Base-by-base conservation (phyloP, 2,329 filamentous ascomycete species). In the Huntiella bhutanensis region DNA sequence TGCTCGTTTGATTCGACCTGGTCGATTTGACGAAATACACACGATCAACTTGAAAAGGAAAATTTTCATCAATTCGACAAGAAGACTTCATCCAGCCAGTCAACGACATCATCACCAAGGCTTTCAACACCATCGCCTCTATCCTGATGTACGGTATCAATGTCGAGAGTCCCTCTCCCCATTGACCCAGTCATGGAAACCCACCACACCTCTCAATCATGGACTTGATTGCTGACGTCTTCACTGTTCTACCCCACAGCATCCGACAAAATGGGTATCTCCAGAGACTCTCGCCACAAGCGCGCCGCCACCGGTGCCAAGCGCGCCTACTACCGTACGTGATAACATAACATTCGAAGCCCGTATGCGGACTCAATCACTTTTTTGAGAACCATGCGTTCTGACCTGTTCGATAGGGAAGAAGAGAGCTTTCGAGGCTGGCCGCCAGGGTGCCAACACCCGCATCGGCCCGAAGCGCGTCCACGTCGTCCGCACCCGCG, bases 241-340 rank as follows among this genome's bases (percentile, higher is more conserved):
- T 7, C 53, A 42, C 50, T 52, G 51, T 56, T 49, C 51, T 47
- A 11, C 6, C 48, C 56, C 60, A 55, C 66, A 80, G 73, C 73
- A 72, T 73, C 71, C 71, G 79, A 78, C 82, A 83, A 80, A 73
- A 88, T 88, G 82, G 83, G 91, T 98, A 96, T 98, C 75, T 95
- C 88, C 72, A 84, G 91, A 75, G 88, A 96, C 75, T 94, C 86
- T 69, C 86, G 91, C 75, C 91, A 98, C 81, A 98, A 98, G 83
- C 87, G 91, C 74, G 87, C 86, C 71, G 87, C 88, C 69, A 83
- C 92, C 68, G 92, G 91, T 77, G 91, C 92, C 64, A 98, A 98
- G 82, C 80, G 82, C 68, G 75, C 82, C 71, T 82, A 80, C 73
- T 91, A 88, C 78, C 78, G 83, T 80, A 72, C 72, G 76, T 80